A percentile compares a stretch with the other conserved stretches of the same genome.
Conservation (phyloP, 208 protist species). For the Leishmania braziliensis region DNA sequence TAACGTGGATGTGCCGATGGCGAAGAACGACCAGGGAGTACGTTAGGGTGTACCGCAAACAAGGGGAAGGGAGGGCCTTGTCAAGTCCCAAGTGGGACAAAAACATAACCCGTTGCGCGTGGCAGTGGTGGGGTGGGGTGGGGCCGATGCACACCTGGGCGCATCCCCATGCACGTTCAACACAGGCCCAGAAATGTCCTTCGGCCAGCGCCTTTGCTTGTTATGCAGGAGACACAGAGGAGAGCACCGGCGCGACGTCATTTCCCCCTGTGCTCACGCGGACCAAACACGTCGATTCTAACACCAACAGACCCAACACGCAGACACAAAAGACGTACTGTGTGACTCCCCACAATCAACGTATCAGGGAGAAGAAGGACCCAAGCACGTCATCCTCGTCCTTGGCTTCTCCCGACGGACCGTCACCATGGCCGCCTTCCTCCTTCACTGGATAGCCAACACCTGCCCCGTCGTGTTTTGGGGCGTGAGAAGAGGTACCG, state of each 20-base stretch:
- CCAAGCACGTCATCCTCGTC: conserved; percentile 42
- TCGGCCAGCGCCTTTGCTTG: neutral
- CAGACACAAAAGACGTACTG: neutral
- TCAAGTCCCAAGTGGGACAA: neutral
- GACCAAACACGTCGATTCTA: neutral
- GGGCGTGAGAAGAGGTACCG: neutral
- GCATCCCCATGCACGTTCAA: neutral
- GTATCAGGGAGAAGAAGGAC: conserved; percentile 27
- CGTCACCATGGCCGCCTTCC: conserved; percentile 13
- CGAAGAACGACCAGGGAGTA: neutral
- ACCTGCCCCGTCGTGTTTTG: conserved; percentile 8
- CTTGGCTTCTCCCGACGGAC: neutral
- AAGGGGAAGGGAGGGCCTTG: neutral
- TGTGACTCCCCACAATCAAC: neutral
- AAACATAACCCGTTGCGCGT: neutral
- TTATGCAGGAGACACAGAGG: neutral
- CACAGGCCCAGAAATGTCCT: neutral
- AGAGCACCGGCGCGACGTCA: neutral
- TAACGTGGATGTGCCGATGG: neutral
- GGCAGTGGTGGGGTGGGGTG: neutral
- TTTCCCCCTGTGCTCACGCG: neutral
- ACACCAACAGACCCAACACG: neutral
- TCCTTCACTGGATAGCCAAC: conserved; percentile 31
- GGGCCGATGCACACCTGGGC: neutral
- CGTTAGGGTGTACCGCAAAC: neutral